Conservation (phyloP, 495 filamentous ascomycete species). For the Pseudomonodictys pantanalensis region DNA sequence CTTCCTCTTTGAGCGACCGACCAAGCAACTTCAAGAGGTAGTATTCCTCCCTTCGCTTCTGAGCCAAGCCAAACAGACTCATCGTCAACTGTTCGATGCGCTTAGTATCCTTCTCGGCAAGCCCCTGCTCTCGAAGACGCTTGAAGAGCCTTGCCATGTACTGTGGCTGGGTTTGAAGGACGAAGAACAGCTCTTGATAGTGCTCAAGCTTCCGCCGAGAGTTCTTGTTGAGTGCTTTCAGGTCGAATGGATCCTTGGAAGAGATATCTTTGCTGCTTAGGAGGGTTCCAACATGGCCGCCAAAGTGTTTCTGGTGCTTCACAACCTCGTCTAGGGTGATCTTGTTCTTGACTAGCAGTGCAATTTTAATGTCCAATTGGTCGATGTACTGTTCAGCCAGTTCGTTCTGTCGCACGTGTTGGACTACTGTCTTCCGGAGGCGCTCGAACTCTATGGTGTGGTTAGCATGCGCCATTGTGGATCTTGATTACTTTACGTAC, state of each 20-base stretch:
- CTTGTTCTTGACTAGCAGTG: conserved; percentile 96
- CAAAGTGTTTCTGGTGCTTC: conserved; percentile 94
- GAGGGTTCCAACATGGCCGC: conserved; percentile 82
- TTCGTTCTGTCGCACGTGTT: conserved; percentile 95
- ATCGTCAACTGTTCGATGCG: conserved; percentile 90
- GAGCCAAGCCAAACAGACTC: conserved; percentile 95
- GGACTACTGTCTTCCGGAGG: conserved; percentile 87
- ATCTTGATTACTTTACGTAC: conserved; percentile 20
- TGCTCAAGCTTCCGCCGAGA: conserved; percentile 91
- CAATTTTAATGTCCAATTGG: conserved; percentile 98
- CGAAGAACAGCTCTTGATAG: conserved; percentile 97
- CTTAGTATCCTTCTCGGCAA: conserved; percentile 87
- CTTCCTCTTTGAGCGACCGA: conserved; percentile 79
- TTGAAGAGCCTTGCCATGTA: conserved; percentile 89
- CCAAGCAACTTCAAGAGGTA: conserved; percentile 88
- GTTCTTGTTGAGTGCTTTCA: conserved; percentile 95
- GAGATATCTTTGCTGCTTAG: conserved; percentile 83
- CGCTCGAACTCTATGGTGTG: conserved; percentile 71
- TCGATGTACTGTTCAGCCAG: conserved; percentile 96
- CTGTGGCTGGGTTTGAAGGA: conserved; percentile 92
- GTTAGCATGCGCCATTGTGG: conserved; percentile 6
- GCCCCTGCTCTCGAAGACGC: conserved; percentile 76
- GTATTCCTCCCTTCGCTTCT: conserved; percentile 95
- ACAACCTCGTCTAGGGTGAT: conserved; percentile 98
- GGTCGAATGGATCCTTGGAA: conserved; percentile 88